A percentile compares a stretch with the other conserved stretches of the same genome.
phyloP scores from a whole-genome alignment of 2,329 filamentous ascomycete species.

The Colletotrichum musicola region DNA sequence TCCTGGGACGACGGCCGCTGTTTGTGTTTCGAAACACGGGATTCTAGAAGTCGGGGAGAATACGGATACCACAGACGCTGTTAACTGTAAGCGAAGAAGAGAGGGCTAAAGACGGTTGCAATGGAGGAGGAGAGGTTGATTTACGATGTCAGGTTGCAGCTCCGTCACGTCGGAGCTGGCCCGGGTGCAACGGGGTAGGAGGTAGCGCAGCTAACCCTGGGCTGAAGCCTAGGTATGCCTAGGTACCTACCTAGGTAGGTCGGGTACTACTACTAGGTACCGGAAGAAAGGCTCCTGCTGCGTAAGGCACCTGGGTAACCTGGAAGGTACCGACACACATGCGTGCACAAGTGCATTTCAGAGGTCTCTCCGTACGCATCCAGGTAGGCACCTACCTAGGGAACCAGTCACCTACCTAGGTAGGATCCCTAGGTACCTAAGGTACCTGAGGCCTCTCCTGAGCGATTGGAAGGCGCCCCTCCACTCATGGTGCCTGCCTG shows the following conservation, averaged over 20 bases:
- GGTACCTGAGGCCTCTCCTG: not conserved
- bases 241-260: no score
- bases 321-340: no score
- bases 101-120: not conserved
- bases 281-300: not conserved
- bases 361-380: no score
- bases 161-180: constrained; percentile 21
- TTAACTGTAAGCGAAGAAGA: not conserved
- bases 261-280: no score
- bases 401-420: no score
- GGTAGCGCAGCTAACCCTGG: not conserved
- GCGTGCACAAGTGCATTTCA: no score
- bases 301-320: not conserved
- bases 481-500: not conserved
- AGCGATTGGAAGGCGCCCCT: not conserved
- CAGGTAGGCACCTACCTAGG: not conserved
- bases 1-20: constrained; percentile 35
- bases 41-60: constrained; percentile 37
- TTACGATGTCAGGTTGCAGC: constrained; percentile 16
- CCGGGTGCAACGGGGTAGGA: constrained; percentile 11
- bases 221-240: no score
- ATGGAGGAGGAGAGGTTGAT: constrained; percentile 4
- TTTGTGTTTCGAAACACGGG: constrained; percentile 35
- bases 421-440: not conserved
- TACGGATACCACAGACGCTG: constrained; percentile 10